phyloP scores from a whole-genome alignment of 2,329 filamentous ascomycete species.

The Botrytis galanthina region DNA sequence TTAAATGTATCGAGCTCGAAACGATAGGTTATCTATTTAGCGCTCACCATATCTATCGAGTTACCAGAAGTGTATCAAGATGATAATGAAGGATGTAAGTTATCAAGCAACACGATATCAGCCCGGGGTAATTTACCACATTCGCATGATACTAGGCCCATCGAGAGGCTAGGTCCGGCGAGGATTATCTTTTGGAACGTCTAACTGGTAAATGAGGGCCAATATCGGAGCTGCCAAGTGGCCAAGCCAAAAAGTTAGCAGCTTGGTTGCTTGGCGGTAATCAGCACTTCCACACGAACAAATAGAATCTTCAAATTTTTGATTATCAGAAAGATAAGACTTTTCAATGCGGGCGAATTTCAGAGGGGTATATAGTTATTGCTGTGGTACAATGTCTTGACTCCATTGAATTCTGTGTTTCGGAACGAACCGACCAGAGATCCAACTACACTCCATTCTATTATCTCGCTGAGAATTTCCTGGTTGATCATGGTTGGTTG shows the following conservation, averaged over 20 bases:
- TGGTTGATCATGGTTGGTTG: slow-evolving; percentile 13
- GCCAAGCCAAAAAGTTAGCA: slow-evolving; percentile 3
- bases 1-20: neutral
- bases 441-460: neutral
- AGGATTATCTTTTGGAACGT: neutral
- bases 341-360: neutral
- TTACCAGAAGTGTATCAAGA: neutral
- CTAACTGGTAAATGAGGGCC: neutral
- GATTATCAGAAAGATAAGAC: slow-evolving; percentile 12
- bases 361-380: slow-evolving; percentile 9
- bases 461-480: neutral
- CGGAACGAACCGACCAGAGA: slow-evolving; percentile 1
- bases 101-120: slow-evolving; percentile 10
- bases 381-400: neutral
- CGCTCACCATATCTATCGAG: neutral
- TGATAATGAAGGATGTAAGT: slow-evolving; percentile 11
- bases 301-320: slow-evolving; percentile 16
- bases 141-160: neutral
- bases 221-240: slow-evolving; percentile 14
- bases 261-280: slow-evolving; percentile 11
- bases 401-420: neutral
- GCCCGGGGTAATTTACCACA: neutral
- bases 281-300: slow-evolving; percentile 2
- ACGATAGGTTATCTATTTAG: neutral
- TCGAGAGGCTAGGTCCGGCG: neutral